Evolutionary conservation across 2,329 filamentous ascomycete species (phyloP), one percentile per base, ranked within the genome.

Genomic region (Neonectria hederae): DNA sequence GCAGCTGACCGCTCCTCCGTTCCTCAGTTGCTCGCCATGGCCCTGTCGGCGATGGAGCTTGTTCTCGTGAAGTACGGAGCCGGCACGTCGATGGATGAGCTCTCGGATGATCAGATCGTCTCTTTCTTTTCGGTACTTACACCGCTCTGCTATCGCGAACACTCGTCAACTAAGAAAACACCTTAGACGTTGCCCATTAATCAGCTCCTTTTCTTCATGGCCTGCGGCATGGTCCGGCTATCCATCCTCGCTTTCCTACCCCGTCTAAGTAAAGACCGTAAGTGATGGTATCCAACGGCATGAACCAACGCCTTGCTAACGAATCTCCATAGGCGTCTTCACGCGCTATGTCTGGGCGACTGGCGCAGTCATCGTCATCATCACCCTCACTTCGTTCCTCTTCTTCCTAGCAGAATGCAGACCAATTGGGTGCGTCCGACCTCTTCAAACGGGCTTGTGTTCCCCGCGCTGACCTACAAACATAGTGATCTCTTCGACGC

Each of bases 241-340:
- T 73, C 71, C 4, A 70, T 73, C 26, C 43, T 73, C 19, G 54
- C 64, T 19, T 73, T 59, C 42, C 61, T 73, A 14, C 65, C 69
- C 48, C 71, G 69, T 5, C 48, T 72, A 4, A 65, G 64, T 21
- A 65, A 54, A 64, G 62, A 69, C 17, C 62, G 71, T 73, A 67
- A 43, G 69, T 58, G 10, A 13, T 26, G 11, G 7, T n/a, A 2
- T n/a, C 6, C n/a, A 14, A 13, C n/a, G n/a, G 8, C 51, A 6
- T 17, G 48, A 17, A 1, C 8, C 14, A 38, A 38, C 3, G 10
- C 42, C 7, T 14, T n/a, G 17, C 35, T 48, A 40, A 57, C 26
- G 7, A 22, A 3, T 10, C 5, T 13, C 32, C 6, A 6, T 11
- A 73, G 71, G 43, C 4, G 43, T 51, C n/a, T 73, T 70, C 24